Percentiles rank a stretch among this genome's conserved stretches.
Conservation (phyloP, 257 asterid species). For the Nicotiana noctiflora region DNA sequence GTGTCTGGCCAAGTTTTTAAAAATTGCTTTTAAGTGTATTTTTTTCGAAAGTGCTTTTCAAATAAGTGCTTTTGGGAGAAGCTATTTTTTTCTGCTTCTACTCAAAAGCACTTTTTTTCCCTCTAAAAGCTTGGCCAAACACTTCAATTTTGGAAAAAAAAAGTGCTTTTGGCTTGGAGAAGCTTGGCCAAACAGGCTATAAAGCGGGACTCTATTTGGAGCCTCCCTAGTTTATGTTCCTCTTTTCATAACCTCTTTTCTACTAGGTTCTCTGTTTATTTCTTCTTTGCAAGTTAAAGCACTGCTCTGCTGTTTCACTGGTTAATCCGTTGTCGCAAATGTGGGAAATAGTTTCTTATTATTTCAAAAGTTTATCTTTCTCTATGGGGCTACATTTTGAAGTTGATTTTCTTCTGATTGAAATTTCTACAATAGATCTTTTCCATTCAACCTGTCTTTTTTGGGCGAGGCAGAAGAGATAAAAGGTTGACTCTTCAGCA, state of each 20-base stretch:
- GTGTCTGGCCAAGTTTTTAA: no score
- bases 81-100: no score
- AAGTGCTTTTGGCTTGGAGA: no score
- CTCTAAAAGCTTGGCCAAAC: no score
- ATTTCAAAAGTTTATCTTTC: constrained; percentile 15
- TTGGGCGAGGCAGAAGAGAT: constrained; percentile 45
- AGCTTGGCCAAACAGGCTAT: no score
- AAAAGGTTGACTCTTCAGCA: constrained; percentile 40
- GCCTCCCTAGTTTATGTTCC: background rate
- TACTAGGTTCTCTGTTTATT: background rate
- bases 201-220: background rate
- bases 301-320: background rate
- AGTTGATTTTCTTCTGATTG: constrained; percentile 43
- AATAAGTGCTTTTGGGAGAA: no score
- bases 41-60: no score
- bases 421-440: constrained; percentile 42
- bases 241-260: background rate
- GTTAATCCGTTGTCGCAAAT: background rate
- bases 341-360: constrained; percentile 20
- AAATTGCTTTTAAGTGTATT: no score
- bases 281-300: background rate
- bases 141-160: no score
- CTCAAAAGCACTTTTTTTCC: no score
- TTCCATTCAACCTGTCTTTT: constrained; percentile 39
- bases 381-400: constrained; percentile 22